Percentiles rank a stretch among this genome's conserved stretches.
These are phyloP conservation scores for Hypomontagnella monticulosa DNA, from an alignment of 495 filamentous ascomycete species.

Conservation along the genomic window DNA sequence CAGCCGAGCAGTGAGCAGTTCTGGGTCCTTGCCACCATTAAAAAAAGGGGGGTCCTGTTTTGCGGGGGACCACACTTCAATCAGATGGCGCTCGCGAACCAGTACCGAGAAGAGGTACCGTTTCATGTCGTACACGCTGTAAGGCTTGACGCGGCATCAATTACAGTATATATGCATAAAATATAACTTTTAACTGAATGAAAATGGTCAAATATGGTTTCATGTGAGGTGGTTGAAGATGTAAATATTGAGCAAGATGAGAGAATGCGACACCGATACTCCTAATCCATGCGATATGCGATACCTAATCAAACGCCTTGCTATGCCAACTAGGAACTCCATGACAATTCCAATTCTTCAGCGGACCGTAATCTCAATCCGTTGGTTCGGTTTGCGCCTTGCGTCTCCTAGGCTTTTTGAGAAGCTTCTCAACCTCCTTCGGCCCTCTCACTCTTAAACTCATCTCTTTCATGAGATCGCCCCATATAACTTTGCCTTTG, in stretches of 20 bases:
- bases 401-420: constrained; percentile 63
- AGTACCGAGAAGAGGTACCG: background rate
- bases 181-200: too few relatives aligned
- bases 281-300: background rate
- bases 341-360: background rate
- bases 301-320: constrained; percentile 7
- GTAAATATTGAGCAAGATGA: background rate
- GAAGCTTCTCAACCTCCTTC: constrained; percentile 70
- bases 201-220: too few relatives aligned
- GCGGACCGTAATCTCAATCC: background rate
- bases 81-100: too few relatives aligned
- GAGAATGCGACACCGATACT: background rate
- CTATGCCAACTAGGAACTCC: constrained; percentile 3
- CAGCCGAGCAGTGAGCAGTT: constrained; percentile 35
- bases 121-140: constrained; percentile 21
- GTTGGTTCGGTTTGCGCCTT: constrained; percentile 32
- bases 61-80: constrained; percentile 25
- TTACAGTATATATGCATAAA: background rate
- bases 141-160: background rate
- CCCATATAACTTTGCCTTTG: constrained; percentile 70
- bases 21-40: constrained; percentile 25
- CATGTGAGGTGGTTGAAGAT: too few relatives aligned
- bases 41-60: constrained; percentile 26
- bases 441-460: constrained; percentile 73
- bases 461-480: constrained; percentile 81